These are phyloP conservation scores for Amniculicola lignicola DNA, from an alignment of 495 filamentous ascomycete species.

Conservation along the genomic window DNA sequence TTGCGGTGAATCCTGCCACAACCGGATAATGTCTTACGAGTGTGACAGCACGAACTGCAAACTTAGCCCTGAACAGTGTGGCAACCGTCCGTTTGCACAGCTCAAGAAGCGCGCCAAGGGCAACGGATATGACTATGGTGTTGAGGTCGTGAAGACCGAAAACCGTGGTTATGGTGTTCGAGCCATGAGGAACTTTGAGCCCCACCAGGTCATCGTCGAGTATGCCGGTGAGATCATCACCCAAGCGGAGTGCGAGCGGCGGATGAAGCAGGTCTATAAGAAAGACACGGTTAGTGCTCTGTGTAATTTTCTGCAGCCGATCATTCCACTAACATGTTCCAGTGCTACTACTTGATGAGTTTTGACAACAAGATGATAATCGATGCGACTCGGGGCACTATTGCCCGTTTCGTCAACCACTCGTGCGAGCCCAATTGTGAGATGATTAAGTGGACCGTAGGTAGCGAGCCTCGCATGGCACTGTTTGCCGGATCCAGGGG, in stretches of 20 bases:
- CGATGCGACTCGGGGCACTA: constrained; percentile 90
- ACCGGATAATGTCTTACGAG: constrained; percentile 94
- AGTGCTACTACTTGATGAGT: constrained; percentile 95
- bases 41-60: constrained; percentile 89
- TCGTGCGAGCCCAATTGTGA: constrained; percentile 95
- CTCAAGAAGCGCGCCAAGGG: constrained; percentile 71
- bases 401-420: constrained; percentile 97
- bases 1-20: constrained; percentile 87
- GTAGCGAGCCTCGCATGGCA: constrained; percentile 91
- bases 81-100: constrained; percentile 81
- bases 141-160: constrained; percentile 86
- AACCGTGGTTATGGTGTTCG: constrained; percentile 91
- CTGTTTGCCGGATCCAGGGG: constrained; percentile 88
- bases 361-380: constrained; percentile 99
- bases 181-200: constrained; percentile 79
- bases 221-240: constrained; percentile 98
- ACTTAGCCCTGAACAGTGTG: constrained; percentile 65
- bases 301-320: constrained; percentile 22
- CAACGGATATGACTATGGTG: constrained; percentile 73
- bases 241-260: constrained; percentile 82
- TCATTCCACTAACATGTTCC: background rate
- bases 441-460: constrained; percentile 98
- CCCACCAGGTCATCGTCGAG: constrained; percentile 95
- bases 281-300: constrained; percentile 70
- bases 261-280: constrained; percentile 90